Conservation (phyloP, 2,329 filamentous ascomycete genomes). For the Thelonectria olida region DNA sequence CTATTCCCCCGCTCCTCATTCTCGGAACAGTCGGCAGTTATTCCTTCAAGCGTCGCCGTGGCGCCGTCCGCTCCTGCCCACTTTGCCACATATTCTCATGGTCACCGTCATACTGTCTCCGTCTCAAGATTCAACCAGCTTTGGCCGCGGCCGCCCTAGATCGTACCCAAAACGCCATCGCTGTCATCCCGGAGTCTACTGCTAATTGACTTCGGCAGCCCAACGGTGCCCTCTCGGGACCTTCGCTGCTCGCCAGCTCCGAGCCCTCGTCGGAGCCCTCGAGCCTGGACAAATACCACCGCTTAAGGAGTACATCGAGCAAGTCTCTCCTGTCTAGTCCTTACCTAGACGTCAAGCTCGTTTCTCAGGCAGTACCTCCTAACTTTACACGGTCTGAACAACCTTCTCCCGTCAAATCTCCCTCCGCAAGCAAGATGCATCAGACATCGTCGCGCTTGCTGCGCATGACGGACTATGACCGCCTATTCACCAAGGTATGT, state of each 20-base stretch:
- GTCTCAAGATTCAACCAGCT: conserved; percentile 50
- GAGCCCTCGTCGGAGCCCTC: conserved; percentile 42
- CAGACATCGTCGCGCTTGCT: conserved; percentile 95
- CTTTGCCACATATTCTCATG: conserved; percentile 28
- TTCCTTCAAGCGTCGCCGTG: conserved; percentile 31
- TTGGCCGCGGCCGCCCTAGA: conserved; percentile 72
- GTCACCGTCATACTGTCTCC: conserved; percentile 38
- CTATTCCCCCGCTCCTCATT: conserved; percentile 42
- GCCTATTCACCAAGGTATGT: conserved; percentile 88
- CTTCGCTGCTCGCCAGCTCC: conserved; percentile 56
- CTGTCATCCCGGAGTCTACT: conserved; percentile 67
- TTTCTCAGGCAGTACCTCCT: conserved; percentile 53
- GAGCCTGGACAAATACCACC: conserved; percentile 41
- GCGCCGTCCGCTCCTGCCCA: conserved; percentile 22
- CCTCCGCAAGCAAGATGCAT: conserved; percentile 82
- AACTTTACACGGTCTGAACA: too few relatives aligned
- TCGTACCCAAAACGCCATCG: conserved; percentile 68
- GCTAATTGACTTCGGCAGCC: conserved; percentile 62
- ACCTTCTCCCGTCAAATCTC: conserved; percentile 50
- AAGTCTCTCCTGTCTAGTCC: conserved; percentile 40
- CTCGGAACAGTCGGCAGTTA: too few relatives aligned
- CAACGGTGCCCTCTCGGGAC: conserved; percentile 53
- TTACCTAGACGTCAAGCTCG: conserved; percentile 41
- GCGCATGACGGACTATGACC: conserved; percentile 98
- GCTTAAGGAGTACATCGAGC: conserved; percentile 40